phyloP scores from a whole-genome alignment of 495 filamentous ascomycete genomes.

The Aspergillus sclerotioniger region DNA sequence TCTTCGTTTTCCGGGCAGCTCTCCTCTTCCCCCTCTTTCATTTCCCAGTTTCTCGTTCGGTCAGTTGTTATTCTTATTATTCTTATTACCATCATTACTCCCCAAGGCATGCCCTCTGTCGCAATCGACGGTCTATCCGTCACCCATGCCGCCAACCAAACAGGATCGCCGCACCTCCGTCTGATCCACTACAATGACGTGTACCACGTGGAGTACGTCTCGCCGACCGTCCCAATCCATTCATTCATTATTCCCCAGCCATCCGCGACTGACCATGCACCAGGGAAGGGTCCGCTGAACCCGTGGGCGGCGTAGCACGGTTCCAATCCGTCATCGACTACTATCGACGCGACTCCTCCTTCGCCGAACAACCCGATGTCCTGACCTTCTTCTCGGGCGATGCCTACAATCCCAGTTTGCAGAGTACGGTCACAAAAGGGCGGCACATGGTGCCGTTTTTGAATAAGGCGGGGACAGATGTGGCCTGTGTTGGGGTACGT shows the following conservation, averaged over 20 bases:
- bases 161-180: conserved; percentile 65
- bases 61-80: neutral
- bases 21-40: conserved; percentile 13
- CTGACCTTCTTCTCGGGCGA: conserved; percentile 88
- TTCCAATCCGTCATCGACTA: conserved; percentile 76
- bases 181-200: conserved; percentile 91
- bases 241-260: no score
- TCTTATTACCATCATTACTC: neutral
- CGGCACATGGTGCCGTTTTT: conserved; percentile 86
- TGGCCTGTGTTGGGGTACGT: conserved; percentile 76
- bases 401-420: conserved; percentile 85
- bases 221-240: neutral
- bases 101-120: conserved; percentile 27
- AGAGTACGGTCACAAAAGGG: conserved; percentile 84
- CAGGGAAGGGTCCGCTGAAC: conserved; percentile 67
- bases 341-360: conserved; percentile 62
- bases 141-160: conserved; percentile 53
- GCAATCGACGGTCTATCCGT: conserved; percentile 39
- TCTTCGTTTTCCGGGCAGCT: conserved; percentile 4
- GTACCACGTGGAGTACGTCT: conserved; percentile 74
- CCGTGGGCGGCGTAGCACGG: conserved; percentile 72
- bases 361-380: conserved; percentile 58
- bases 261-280: neutral
- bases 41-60: conserved; percentile 5
- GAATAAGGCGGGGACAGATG: conserved; percentile 71